Evolutionary conservation across 345 rosid genomes (phyloP), one percentile per base, ranked within the genome.

Genomic region (Salix suchowensis): DNA sequence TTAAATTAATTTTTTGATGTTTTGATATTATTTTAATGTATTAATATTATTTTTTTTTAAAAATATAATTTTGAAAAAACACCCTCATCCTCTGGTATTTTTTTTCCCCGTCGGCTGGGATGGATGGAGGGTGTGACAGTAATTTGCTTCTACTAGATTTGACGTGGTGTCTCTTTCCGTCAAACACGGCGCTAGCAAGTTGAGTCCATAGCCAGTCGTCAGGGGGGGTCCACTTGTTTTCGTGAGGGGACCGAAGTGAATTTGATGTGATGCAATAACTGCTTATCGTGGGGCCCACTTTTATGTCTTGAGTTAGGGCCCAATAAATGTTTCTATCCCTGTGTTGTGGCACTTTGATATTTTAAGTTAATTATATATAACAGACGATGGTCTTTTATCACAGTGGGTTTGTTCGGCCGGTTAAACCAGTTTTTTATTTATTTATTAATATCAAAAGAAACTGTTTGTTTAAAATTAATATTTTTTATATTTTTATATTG

Each of bases 231-330:
- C 81, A 32, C 34, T 60, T 61, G 66, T 46, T 82, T 79, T 50
- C 79, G 80, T 68, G 83, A 52, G 58, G 77, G 83, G 85, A 83
- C 74, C 81, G 79, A 71, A 48, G 58, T 15, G 75, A 54, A 37
- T 68, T 19, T 76, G 87, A 84, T 74, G 86, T 73, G 83, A 78
- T 70, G 75, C 86, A 6, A 36, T 42, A 80, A 81, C 86, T 30
- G 74, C 26, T 64, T 16, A 64, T 64, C 37, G 18, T 16, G 64
- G 61, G 26, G 42, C 21, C 46, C 6, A 18, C 72, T 9, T 39
- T 55, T 42, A 11, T 16, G 55, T 42, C 26, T n/a, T 16, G 23
- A 23, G 3, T 36, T 2, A 7, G 74, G 79, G 11, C 70, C 70
- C 30, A 40, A 26, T 67, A 3, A 18, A 40, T 37, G 44, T 68